Evolutionary conservation across 2,329 filamentous ascomycete genomes (phyloP), one percentile per base, ranked within the genome.

Genomic region (Fusarium miscanthi): DNA sequence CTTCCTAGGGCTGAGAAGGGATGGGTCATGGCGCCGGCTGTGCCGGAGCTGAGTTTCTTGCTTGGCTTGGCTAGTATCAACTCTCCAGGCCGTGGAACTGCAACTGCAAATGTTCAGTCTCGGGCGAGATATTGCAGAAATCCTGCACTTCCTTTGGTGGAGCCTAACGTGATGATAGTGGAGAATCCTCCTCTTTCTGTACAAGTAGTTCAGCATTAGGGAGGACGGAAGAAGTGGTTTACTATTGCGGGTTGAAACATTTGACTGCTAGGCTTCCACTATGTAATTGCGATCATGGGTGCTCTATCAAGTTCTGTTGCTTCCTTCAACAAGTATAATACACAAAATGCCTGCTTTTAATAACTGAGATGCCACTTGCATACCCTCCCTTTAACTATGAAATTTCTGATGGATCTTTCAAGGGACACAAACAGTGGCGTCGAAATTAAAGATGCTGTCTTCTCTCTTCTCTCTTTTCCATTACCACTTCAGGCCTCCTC

Each of bases 101-200:
- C 17, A 6, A 59, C 19, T 13, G 53, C 42, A 1, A 17, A 8
- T 9, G 1, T 63, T 2, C 35, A 37, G 27, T 59, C 53, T 42
- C 59, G 59, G 1, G 59, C 53, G 0, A 63, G 53, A 41, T 63
- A 63, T 37, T 59, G 53, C 11, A 42, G 59, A 8, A 59, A 59
- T 4, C 59, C 59, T 8, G 59, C 53, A 1, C 8, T 59, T 2
- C 5, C 23, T 2, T 12, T 63, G 4, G 54, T 16, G 3, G 59
- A 63, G 1, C 27, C 42, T 3, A 63, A 63, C 6, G 30, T 48
- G 9, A 49, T 48, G 59, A 41, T 59, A 14, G 59, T 63, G 1
- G 35, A 63, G 6, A 63, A 63, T 13, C 23, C 53, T 17, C 19
- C 16, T 46, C 10, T 62, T 1, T 33, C n/a, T 40, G 52, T 62